These are phyloP conservation scores for Lachnellula willkommii DNA, from an alignment of 2,329 filamentous ascomycete genomes.

Conservation along the genomic window DNA sequence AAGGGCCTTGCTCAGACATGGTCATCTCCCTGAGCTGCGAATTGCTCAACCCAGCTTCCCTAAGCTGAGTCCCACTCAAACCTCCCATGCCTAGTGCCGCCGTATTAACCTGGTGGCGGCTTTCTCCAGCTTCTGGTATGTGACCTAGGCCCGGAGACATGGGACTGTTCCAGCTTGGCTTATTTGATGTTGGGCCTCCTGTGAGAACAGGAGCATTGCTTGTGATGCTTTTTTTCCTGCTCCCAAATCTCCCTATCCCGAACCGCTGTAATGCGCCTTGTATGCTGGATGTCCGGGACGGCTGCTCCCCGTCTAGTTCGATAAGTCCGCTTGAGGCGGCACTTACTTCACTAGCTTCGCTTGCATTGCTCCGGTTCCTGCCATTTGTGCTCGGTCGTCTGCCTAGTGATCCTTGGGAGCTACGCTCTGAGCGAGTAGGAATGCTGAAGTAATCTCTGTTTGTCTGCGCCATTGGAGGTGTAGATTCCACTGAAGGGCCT, in stretches of 20 bases:
- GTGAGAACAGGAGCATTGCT: background rate
- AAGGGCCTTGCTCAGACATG: conserved; percentile 3
- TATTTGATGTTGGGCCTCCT: conserved; percentile 1
- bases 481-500: conserved; percentile 14
- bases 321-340: conserved; percentile 9
- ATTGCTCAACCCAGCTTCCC: conserved; percentile 13
- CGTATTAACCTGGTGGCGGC: conserved; percentile 12
- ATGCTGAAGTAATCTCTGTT: conserved; percentile 21
- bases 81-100: background rate
- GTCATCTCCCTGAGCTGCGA: conserved; percentile 16
- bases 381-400: conserved; percentile 18
- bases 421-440: conserved; percentile 11
- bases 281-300: conserved; percentile 6
- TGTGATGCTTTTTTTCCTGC: background rate
- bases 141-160: conserved; percentile 6
- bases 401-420: conserved; percentile 10
- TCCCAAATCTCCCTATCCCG: conserved; percentile 30
- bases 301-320: conserved; percentile 17
- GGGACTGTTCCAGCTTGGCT: conserved; percentile 4
- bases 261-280: conserved; percentile 11
- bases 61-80: conserved; percentile 3
- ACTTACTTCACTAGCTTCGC: conserved; percentile 17
- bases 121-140: conserved; percentile 23
- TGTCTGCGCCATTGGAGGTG: conserved; percentile 14
- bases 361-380: conserved; percentile 23